Base-by-base conservation (phyloP, 805 yeast genomes). In the Candida corydali region DNA sequence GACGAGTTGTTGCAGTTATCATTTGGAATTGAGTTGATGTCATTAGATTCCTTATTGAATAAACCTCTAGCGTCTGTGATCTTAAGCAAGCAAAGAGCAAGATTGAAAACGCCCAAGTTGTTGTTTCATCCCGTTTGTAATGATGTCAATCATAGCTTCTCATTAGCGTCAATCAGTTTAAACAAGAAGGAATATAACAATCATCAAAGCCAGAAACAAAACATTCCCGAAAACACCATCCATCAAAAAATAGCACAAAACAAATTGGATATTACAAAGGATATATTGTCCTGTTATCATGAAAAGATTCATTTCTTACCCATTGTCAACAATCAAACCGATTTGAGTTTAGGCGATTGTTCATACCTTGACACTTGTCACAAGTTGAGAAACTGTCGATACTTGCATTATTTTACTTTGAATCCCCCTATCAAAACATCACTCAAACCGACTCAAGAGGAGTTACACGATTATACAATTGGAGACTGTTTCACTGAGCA, bases 361-460 rank as follows among this genome's bases (percentile, higher is more conserved):
- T 88, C 96, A 8, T 89, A 89, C 54, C 69, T 89, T 41, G 97
- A 89, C 54, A 88, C 97, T 1, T 89, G 98, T 54, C 96, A 86
- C 61, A 87, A 87, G 58, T 73, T 86, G 55, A 77, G 76, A 41
- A 66, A 78, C 8, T 89, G 97, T 57, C 68, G 93, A 17, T 89
- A 84, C 53, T 69, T 86, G 25, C 98, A 89, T 59, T 89, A 89
- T 54, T 62, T 70, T 31, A 73, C 76, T 19, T 52, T 76, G 37
- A 49, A 60, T 50, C 82, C 82, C 6, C 16, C 28, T 17, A 23
- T 20, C 2, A 22, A 24, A 24, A 18, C 28, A 17, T 34, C 19
- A 18, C 35, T n/a, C 39, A 26, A 27, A 26, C 25, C 28, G 19
- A 8, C 19, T 25, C 8, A 23, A 36, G 53, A 34, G 42, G n/a